phyloP scores from a whole-genome alignment of 768 basidiomycete species.

The Cyclocybe aegerita region DNA sequence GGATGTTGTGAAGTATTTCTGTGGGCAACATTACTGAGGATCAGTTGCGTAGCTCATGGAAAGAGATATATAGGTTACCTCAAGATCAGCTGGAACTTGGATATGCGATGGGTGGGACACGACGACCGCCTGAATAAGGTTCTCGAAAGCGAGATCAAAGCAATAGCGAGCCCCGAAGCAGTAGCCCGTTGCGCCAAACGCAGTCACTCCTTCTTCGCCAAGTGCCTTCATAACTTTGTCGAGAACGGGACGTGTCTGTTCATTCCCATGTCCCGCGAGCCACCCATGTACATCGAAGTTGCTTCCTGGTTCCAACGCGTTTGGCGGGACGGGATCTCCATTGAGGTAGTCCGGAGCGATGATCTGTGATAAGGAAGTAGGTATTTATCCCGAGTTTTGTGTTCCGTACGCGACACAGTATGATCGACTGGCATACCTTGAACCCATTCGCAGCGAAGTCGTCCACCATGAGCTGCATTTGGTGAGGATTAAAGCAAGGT shows the following conservation, averaged over 20 bases:
- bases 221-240: slow-evolving; percentile 56
- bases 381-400: not conserved
- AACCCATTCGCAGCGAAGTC: slow-evolving; percentile 42
- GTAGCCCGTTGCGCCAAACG: slow-evolving; percentile 60
- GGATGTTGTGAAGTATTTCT: slow-evolving; percentile 48
- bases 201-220: slow-evolving; percentile 55
- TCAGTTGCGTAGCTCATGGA: no score
- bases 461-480: slow-evolving; percentile 27
- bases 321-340: slow-evolving; percentile 34
- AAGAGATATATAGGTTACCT: no score
- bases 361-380: slow-evolving; percentile 19
- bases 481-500: not conserved
- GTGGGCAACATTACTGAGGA: not conserved
- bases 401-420: no score
- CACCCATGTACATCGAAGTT: slow-evolving; percentile 38
- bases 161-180: slow-evolving; percentile 68
- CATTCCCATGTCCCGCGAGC: slow-evolving; percentile 39
- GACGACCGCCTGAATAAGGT: slow-evolving; percentile 43
- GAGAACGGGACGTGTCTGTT: slow-evolving; percentile 41
- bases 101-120: slow-evolving; percentile 64
- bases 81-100: slow-evolving; percentile 52
- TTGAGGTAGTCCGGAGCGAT: slow-evolving; percentile 37
- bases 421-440: slow-evolving; percentile 26
- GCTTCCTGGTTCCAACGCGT: slow-evolving; percentile 27
- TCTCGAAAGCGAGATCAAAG: slow-evolving; percentile 60